Evolutionary conservation across 257 asterid genomes (phyloP).

Genomic region (Striga asiatica): DNA sequence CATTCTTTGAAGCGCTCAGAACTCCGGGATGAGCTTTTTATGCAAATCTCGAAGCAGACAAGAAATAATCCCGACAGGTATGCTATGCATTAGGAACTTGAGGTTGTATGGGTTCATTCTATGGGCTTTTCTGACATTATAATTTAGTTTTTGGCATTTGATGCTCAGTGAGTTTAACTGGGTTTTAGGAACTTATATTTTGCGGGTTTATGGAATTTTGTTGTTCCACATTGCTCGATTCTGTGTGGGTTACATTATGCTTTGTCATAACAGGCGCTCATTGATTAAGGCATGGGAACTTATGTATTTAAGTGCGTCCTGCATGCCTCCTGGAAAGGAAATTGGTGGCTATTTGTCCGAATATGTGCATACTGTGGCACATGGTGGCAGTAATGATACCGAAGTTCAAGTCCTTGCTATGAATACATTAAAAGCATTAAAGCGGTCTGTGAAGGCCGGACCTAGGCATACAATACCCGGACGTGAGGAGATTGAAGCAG

Average conservation of each 20-base stretch:
- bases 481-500: conserved; percentile 93
- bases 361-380: conserved; percentile 69
- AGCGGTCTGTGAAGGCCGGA: conserved; percentile 91
- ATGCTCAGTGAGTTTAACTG: not conserved
- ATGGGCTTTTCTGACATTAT: not conserved
- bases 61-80: conserved; percentile 90
- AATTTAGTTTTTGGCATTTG: not conserved
- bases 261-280: conserved; percentile 40
- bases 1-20: conserved; percentile 87
- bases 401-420: conserved; percentile 77
- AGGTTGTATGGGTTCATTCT: conserved; percentile 6
- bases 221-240: conserved; percentile 11
- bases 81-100: conserved; percentile 4
- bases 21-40: conserved; percentile 92
- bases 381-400: conserved; percentile 51
- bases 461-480: conserved; percentile 85
- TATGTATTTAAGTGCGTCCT: conserved; percentile 84
- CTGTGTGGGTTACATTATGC: conserved; percentile 10
- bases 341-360: conserved; percentile 86
- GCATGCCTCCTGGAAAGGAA: conserved; percentile 99
- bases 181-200: conserved; percentile 2
- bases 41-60: conserved; percentile 89
- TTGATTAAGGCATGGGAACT: conserved; percentile 92
- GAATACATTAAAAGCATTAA: conserved; percentile 78
- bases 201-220: not conserved